Percentiles rank a stretch among this genome's conserved stretches.
phyloP scores from a whole-genome alignment of 2,329 filamentous ascomycete species.

The Pseudogymnoascus sp. region DNA sequence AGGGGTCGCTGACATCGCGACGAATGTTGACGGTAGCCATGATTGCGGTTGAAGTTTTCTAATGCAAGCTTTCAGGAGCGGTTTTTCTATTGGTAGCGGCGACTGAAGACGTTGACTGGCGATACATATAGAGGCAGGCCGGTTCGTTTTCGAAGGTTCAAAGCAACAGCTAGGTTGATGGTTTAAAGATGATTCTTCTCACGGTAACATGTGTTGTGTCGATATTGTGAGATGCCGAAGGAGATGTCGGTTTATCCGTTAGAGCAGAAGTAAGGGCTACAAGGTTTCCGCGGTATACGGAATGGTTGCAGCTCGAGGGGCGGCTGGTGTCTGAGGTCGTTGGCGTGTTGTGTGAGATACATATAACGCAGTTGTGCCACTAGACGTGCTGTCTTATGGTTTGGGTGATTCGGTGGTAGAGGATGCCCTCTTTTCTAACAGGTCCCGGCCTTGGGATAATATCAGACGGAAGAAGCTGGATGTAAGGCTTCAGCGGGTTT shows the following conservation, averaged over 20 bases:
- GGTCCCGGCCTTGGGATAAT: constrained; percentile 9
- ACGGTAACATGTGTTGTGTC: constrained; percentile 1
- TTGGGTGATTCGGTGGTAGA: constrained; percentile 18
- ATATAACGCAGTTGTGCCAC: constrained; percentile 31
- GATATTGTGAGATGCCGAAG: constrained; percentile 13
- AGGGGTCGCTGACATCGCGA: constrained; percentile 94
- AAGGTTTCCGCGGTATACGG: constrained; percentile 91
- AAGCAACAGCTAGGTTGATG: constrained; percentile 2
- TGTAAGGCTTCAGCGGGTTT: constrained; percentile 1
- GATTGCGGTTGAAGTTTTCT: constrained; percentile 39
- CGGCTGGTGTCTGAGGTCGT: constrained; percentile 89
- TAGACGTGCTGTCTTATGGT: constrained; percentile 26
- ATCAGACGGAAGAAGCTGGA: constrained; percentile 9
- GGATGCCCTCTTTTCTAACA: constrained; percentile 16
- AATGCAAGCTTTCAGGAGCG: not conserved
- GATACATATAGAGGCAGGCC: constrained; percentile 3
- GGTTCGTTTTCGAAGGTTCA: not conserved
- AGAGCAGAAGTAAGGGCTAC: constrained; percentile 79
- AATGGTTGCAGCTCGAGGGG: constrained; percentile 94
- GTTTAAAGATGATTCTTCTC: constrained; percentile 5
- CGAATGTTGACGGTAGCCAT: constrained; percentile 99
- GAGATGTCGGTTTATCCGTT: constrained; percentile 65
- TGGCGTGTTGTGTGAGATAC: constrained; percentile 47
- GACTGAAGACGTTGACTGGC: constrained; percentile 3
- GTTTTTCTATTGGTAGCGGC: not conserved